These are phyloP conservation scores for Fusarium albosuccineum DNA, from an alignment of 2,329 filamentous ascomycete genomes.

Conservation along the genomic window DNA sequence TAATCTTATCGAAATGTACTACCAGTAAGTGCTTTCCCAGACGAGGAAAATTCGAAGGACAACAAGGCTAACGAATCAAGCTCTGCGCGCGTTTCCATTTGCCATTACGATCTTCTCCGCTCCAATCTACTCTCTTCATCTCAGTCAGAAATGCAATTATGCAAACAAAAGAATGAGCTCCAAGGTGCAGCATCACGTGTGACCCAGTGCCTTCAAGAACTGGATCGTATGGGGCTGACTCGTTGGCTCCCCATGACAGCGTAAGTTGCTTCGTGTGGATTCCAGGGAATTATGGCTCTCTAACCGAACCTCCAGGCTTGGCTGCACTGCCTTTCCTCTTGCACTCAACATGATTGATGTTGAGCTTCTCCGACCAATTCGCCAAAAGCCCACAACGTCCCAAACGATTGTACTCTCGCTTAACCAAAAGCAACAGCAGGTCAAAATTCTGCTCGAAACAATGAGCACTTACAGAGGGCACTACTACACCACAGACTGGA, in stretches of 20 bases:
- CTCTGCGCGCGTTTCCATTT: constrained; percentile 36
- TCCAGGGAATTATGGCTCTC: rapidly evolving
- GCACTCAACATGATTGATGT: constrained; percentile 43
- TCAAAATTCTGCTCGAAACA: constrained; percentile 36
- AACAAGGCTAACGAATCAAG: constrained; percentile 1
- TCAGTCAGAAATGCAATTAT: constrained; percentile 12
- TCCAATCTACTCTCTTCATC: constrained; percentile 27
- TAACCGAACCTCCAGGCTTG: constrained; percentile 22
- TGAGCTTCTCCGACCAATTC: constrained; percentile 33
- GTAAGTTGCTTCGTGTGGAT: constrained; percentile 3
- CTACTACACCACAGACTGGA: constrained; percentile 45
- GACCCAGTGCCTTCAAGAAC: constrained; percentile 38
- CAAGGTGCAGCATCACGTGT: constrained; percentile 41
- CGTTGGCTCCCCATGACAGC: constrained; percentile 45
- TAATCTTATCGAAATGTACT: constrained; percentile 46
- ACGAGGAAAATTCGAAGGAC: rapidly evolving
- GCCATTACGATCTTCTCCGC: constrained; percentile 42
- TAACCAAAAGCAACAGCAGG: constrained; percentile 36
- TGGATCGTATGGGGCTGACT: constrained; percentile 31
- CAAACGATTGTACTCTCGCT: constrained; percentile 1
- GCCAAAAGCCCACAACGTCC: background rate
- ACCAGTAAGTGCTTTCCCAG: constrained; percentile 28
- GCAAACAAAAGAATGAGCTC: constrained; percentile 40
- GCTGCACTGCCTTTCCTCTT: constrained; percentile 40
- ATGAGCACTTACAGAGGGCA: constrained; percentile 41